Evolutionary conservation across 2,329 filamentous ascomycete genomes (phyloP).

Genomic region (Trichoderma koningiopsis): DNA sequence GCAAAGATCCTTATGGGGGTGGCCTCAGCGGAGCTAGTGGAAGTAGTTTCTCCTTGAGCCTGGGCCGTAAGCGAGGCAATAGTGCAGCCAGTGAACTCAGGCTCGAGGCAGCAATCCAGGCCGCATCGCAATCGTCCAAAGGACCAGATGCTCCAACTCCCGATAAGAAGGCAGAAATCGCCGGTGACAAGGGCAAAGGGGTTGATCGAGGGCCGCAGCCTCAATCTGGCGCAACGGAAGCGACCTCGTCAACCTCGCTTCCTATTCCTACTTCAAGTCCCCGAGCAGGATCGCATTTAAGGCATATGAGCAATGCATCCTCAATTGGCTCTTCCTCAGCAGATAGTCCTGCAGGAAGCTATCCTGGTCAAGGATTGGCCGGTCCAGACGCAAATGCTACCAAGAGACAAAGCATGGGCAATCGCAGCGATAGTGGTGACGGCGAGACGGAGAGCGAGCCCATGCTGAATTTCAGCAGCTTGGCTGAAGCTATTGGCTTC

Average conservation of each 20-base stretch:
- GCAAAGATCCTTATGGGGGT: slow-evolving; percentile 41
- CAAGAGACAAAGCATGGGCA: slow-evolving; percentile 54
- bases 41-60: slow-evolving; percentile 64
- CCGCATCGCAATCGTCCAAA: slow-evolving; percentile 41
- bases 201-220: slow-evolving; percentile 56
- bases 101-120: slow-evolving; percentile 56
- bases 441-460: slow-evolving; percentile 64
- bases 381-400: slow-evolving; percentile 44
- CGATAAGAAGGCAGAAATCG: slow-evolving; percentile 38
- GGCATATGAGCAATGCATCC: slow-evolving; percentile 85
- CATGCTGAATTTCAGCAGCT: slow-evolving; percentile 88
- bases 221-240: slow-evolving; percentile 31
- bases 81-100: slow-evolving; percentile 62
- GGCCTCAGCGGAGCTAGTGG: slow-evolving; percentile 53
- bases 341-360: slow-evolving; percentile 64
- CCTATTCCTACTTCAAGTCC: slow-evolving; percentile 54
- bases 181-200: slow-evolving; percentile 66
- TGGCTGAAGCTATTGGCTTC: slow-evolving; percentile 80
- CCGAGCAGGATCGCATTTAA: slow-evolving; percentile 69
- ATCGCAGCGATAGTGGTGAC: slow-evolving; percentile 52
- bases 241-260: slow-evolving; percentile 43
- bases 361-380: slow-evolving; percentile 41
- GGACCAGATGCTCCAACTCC: slow-evolving; percentile 31
- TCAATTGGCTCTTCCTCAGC: slow-evolving; percentile 77
- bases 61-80: slow-evolving; percentile 61